Conservation (phyloP, 176 grass and related monocot genomes). For the Oryza glaberrima region DNA sequence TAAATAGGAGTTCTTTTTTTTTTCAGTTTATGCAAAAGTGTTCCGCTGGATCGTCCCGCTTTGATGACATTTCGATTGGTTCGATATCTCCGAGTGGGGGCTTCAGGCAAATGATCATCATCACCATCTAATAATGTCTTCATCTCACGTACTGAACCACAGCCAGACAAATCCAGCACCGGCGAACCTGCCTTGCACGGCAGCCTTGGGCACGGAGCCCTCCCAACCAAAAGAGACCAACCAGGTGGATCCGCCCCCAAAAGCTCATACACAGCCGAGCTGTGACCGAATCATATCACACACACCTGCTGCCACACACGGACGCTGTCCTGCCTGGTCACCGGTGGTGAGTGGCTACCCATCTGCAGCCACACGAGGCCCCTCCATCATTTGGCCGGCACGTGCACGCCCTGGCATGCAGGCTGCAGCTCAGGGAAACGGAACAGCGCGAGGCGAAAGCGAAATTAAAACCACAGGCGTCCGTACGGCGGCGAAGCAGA, state of each 20-base stretch:
- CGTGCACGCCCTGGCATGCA: background rate
- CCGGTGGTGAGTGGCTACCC: background rate
- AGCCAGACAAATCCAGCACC: background rate
- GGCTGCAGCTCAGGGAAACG: background rate
- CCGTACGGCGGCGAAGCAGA: background rate
- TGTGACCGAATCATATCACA: conserved; percentile 44
- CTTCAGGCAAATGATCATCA: conserved; percentile 8
- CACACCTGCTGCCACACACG: conserved; percentile 34
- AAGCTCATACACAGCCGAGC: conserved; percentile 44
- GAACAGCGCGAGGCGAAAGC: background rate
- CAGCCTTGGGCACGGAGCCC: background rate
- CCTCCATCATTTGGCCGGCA: conserved; percentile 2
- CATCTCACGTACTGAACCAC: background rate
- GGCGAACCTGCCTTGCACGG: background rate
- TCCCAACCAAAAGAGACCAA: conserved; percentile 18
- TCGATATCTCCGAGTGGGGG: background rate
- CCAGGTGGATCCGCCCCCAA: conserved; percentile 41
- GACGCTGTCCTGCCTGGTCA: background rate
- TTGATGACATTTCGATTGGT: background rate
- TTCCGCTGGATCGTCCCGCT: background rate
- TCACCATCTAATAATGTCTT: conserved; percentile 9
- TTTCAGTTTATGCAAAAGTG: background rate
- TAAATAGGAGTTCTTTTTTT: too few species aligned
- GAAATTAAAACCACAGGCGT: background rate
- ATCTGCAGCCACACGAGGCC: conserved; percentile 27